A percentile compares a stretch with the other conserved stretches of the same genome.
Evolutionary conservation across 352 stramenopile species (phyloP).

Genomic region (Pythium brachiatum): DNA sequence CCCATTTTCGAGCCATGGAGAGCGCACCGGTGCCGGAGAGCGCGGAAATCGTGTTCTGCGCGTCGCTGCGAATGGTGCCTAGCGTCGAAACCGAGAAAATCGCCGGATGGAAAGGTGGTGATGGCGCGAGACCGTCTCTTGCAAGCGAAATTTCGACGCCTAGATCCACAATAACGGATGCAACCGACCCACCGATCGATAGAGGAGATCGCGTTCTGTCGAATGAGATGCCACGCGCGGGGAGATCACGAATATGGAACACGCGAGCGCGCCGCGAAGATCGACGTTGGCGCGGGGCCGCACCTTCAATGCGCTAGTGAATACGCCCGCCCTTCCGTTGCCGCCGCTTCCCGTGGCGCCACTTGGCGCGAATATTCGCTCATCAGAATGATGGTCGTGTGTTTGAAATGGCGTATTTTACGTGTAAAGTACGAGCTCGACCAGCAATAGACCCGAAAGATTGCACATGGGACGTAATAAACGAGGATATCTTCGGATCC

Average conservation of each 20-base stretch:
- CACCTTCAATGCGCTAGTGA: conserved; percentile 22
- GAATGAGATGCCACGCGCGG: neutral
- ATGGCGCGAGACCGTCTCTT: conserved; percentile 9
- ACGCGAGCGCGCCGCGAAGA: conserved; percentile 19
- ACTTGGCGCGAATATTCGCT: conserved; percentile 25
- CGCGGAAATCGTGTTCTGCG: conserved; percentile 15
- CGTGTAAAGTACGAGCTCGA: conserved; percentile 4
- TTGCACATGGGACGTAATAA: neutral
- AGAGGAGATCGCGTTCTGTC: conserved; percentile 25
- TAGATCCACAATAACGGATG: neutral
- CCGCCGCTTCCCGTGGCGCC: conserved; percentile 18
- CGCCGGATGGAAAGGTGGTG: neutral
- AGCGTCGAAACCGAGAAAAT: neutral
- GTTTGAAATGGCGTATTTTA: conserved; percentile 19
- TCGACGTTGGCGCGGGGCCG: conserved; percentile 9
- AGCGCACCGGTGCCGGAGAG: conserved; percentile 19
- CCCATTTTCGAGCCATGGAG: neutral
- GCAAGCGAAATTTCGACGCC: neutral
- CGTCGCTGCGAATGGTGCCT: conserved; percentile 23
- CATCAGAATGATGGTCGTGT: conserved; percentile 16
- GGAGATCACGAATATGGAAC: conserved; percentile 7
- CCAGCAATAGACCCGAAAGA: neutral
- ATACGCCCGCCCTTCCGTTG: conserved; percentile 11
- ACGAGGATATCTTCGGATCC: conserved; percentile 11
- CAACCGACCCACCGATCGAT: conserved; percentile 24